Percentiles rank a stretch among this genome's conserved stretches.
phyloP scores from a whole-genome alignment of 768 basidiomycete genomes.

The Boletales sp. region DNA sequence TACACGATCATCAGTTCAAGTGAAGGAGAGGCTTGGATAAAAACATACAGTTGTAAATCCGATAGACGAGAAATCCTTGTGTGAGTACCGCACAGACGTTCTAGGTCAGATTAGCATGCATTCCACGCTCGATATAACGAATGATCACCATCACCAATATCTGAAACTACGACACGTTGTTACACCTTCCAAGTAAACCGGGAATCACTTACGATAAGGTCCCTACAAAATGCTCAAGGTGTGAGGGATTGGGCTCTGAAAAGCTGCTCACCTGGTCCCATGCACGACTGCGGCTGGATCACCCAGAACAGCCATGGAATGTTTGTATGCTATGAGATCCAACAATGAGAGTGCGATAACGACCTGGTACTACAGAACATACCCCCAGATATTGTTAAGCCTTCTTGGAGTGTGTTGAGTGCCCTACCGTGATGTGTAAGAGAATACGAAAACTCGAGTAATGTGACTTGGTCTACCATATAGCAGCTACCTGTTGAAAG shows the following conservation, averaged over 20 bases:
- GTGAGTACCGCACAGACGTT: background rate
- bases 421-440: slow-evolving; percentile 3
- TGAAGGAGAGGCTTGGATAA: background rate
- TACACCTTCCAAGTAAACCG: background rate
- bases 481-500: slow-evolving; percentile 3
- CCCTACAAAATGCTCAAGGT: background rate
- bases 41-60: slow-evolving; percentile 11
- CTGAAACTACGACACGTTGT: slow-evolving; percentile 4
- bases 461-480: slow-evolving; percentile 2
- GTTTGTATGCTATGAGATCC: slow-evolving; percentile 4
- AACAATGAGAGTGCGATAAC: background rate
- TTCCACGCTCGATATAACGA: background rate
- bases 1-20: background rate
- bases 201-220: slow-evolving; percentile 4
- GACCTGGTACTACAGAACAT: background rate
- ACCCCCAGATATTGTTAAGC: slow-evolving; percentile 5
- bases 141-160: background rate
- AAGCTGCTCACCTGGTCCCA: slow-evolving; percentile 1
- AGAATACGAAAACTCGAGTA: background rate
- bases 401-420: slow-evolving; percentile 12
- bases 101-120: slow-evolving; percentile 1
- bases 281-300: background rate
- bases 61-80: slow-evolving; percentile 11
- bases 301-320: background rate
- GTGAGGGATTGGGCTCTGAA: background rate